phyloP scores from a whole-genome alignment of 2,329 filamentous ascomycete genomes.

The Alternaria triticina region DNA sequence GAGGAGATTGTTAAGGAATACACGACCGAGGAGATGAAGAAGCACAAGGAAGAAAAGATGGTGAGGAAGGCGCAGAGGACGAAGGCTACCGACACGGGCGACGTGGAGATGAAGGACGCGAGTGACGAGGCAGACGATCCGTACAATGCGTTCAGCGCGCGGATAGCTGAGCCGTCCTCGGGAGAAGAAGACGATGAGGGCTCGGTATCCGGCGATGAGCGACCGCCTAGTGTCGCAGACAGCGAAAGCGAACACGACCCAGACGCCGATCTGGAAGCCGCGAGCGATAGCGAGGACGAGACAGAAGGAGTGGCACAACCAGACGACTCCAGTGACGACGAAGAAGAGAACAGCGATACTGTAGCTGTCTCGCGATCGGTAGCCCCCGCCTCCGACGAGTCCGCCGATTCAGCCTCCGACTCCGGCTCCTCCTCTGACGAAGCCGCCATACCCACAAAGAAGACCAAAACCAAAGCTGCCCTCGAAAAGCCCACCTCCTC shows the following conservation, averaged over 20 bases:
- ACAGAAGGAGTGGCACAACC: conserved; percentile 7
- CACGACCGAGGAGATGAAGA: conserved; percentile 25
- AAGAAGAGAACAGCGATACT: neutral
- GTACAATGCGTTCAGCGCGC: conserved; percentile 45
- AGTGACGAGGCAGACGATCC: conserved; percentile 42
- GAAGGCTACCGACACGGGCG: conserved; percentile 19
- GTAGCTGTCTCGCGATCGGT: conserved; percentile 1
- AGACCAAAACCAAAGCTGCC: conserved; percentile 24
- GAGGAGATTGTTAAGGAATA: conserved; percentile 18
- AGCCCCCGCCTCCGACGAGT: conserved; percentile 21
- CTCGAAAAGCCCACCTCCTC: conserved; percentile 49
- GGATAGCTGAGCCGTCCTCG: conserved; percentile 50
- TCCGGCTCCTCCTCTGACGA: conserved; percentile 13
- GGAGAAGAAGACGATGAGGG: conserved; percentile 40
- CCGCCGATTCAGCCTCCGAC: conserved; percentile 16
- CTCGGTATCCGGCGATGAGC: conserved; percentile 34
- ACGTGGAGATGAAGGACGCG: conserved; percentile 27
- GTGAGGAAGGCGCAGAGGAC: conserved; percentile 32
- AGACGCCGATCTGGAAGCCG: conserved; percentile 26
- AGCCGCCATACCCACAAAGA: conserved; percentile 18
- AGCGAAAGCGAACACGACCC: conserved; percentile 32
- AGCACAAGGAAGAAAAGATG: conserved; percentile 37
- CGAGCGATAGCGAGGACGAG: conserved; percentile 13
- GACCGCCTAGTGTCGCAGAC: conserved; percentile 41
- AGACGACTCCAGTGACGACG: conserved; percentile 10